These are phyloP conservation scores for Citrullus amarus DNA, from an alignment of 306 rosid genomes.

Conservation along the genomic window DNA sequence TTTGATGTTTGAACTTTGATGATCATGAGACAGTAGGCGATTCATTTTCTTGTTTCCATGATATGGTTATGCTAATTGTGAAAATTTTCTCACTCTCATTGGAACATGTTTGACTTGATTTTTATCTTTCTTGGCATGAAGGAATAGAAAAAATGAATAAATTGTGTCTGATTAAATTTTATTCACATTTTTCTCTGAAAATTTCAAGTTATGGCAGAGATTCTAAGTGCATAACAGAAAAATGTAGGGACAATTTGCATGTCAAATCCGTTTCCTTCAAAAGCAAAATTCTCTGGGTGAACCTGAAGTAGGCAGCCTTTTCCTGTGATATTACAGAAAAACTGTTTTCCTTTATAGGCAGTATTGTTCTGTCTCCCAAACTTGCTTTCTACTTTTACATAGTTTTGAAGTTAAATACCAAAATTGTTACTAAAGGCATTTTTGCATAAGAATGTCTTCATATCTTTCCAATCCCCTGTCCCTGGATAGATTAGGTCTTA, in stretches of 20 bases:
- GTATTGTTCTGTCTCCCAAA: not conserved
- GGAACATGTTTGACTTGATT: not conserved
- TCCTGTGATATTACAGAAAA: not conserved
- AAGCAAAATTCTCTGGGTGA: not conserved
- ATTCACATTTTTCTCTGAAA: not conserved
- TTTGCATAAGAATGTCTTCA: not conserved
- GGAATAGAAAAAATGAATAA: not conserved
- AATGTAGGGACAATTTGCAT: not conserved
- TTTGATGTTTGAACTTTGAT: not conserved
- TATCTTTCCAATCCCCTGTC: not conserved
- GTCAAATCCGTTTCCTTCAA: not conserved
- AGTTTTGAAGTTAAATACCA: not conserved
- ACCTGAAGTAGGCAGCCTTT: not conserved
- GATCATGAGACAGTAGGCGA: not conserved
- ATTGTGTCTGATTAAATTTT: not conserved
- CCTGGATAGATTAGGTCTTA: not conserved
- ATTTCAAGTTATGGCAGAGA: not conserved
- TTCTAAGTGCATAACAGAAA: not conserved
- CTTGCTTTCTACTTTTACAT: not conserved
- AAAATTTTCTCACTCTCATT: not conserved
- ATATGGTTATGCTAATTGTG: not conserved
- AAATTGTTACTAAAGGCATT: not conserved
- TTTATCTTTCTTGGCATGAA: not conserved
- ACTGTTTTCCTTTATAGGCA: not conserved
- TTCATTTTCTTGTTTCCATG: not conserved